phyloP scores from a whole-genome alignment of 169 alveolate genomes.

The Eimeria maxima region DNA sequence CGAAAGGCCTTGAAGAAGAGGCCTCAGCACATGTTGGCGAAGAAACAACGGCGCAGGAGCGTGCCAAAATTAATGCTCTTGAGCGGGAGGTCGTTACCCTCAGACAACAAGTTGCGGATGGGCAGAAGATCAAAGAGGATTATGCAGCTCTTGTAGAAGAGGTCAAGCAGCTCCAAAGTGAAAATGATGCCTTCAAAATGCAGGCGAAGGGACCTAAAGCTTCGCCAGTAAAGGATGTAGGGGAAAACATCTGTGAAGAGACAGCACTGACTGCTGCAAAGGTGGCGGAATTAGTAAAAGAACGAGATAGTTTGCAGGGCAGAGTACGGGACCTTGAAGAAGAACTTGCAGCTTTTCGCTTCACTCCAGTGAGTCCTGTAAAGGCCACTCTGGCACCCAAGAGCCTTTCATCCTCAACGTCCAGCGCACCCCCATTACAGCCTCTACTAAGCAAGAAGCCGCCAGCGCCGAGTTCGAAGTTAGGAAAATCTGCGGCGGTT shows the following conservation, averaged over 20 bases:
- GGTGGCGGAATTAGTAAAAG: neutral
- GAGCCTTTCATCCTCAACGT: neutral
- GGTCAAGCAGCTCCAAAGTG: neutral
- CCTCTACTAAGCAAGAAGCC: neutral
- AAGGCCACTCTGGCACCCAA: neutral
- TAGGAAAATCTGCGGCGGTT: neutral
- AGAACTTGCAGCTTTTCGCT: neutral
- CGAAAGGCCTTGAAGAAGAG: neutral
- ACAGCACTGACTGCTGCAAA: neutral
- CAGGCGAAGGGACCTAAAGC: neutral
- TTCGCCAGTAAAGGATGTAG: neutral
- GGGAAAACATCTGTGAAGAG: neutral
- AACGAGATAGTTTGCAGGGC: neutral
- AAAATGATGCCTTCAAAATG: neutral
- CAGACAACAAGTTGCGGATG: neutral
- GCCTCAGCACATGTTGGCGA: neutral
- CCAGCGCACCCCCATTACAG: neutral
- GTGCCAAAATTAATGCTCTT: neutral
- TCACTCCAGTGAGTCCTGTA: neutral
- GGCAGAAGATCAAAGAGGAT: neutral
- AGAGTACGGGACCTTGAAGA: conserved; percentile 4
- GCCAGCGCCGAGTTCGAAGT: conserved; percentile 18
- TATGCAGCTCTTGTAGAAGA: conserved; percentile 5
- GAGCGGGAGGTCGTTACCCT: neutral
- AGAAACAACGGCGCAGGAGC: conserved; percentile 3